Conservation (phyloP, 2,329 filamentous ascomycete genomes). For the Ampelomyces quisqualis region DNA sequence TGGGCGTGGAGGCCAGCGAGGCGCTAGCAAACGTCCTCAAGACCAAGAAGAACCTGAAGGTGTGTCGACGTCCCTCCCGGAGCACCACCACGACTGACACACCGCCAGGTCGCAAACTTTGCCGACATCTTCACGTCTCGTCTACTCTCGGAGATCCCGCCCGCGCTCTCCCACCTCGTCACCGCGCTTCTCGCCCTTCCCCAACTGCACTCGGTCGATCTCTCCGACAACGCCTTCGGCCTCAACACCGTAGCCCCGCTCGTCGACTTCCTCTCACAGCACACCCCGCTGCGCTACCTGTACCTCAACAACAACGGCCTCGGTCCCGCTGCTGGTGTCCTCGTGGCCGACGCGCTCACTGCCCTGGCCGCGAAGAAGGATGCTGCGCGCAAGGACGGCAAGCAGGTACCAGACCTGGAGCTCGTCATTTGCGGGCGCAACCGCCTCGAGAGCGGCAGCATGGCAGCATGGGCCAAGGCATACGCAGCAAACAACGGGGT, state of each 20-base stretch:
- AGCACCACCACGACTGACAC: constrained; percentile 12
- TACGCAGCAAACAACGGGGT: constrained; percentile 80
- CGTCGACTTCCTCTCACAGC: constrained; percentile 83
- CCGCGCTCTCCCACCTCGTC: constrained; percentile 80
- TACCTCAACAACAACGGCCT: constrained; percentile 98
- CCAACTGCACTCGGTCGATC: constrained; percentile 85
- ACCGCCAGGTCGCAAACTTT: constrained; percentile 69
- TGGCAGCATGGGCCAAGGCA: constrained; percentile 89
- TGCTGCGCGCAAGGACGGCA: constrained; percentile 68
- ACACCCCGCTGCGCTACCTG: constrained; percentile 88
- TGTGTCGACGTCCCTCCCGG: constrained; percentile 38
- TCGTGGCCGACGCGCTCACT: constrained; percentile 84
- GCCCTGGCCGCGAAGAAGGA: constrained; percentile 82
- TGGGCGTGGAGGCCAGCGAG: constrained; percentile 85
- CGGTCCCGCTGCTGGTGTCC: constrained; percentile 83
- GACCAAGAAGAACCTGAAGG: constrained; percentile 79
- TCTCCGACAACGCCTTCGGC: constrained; percentile 97
- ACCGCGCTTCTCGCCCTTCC: constrained; percentile 83
- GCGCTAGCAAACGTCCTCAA: constrained; percentile 79
- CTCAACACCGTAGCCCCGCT: constrained; percentile 92
- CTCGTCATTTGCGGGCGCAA: constrained; percentile 98
- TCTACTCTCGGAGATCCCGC: constrained; percentile 89
- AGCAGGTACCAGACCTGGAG: constrained; percentile 79
- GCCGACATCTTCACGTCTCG: constrained; percentile 98
- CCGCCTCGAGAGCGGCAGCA: constrained; percentile 90